Evolutionary conservation across 306 rosid species (phyloP).

Genomic region (Hippophae gyantsensis): DNA sequence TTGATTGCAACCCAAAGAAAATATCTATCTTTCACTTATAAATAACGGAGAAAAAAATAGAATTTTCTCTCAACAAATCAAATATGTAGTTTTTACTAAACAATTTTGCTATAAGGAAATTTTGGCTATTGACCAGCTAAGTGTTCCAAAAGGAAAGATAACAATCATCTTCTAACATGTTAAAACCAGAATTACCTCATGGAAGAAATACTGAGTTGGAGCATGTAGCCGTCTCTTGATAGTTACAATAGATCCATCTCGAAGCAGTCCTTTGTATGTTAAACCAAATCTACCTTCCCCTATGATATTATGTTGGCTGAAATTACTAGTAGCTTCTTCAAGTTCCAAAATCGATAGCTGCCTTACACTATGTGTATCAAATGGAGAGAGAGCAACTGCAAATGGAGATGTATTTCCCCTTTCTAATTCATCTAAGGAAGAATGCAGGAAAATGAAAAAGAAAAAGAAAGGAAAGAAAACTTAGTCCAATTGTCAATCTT

Average conservation of each 20-base stretch:
- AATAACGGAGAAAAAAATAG: too few relatives aligned
- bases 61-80: too few relatives aligned
- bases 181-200: slow-evolving; percentile 28
- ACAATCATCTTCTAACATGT: neutral
- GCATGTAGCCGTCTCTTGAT: slow-evolving; percentile 46
- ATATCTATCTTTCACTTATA: too few relatives aligned
- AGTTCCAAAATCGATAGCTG: slow-evolving; percentile 39
- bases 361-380: slow-evolving; percentile 29
- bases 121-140: neutral
- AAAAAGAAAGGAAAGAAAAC: neutral
- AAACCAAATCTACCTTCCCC: slow-evolving; percentile 67
- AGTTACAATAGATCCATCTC: slow-evolving; percentile 65
- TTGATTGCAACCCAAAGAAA: too few relatives aligned
- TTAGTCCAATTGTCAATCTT: neutral
- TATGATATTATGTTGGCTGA: slow-evolving; percentile 39
- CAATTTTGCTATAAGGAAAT: too few relatives aligned
- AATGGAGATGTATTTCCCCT: slow-evolving; percentile 26
- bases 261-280: slow-evolving; percentile 63
- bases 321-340: slow-evolving; percentile 51
- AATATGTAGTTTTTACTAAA: too few relatives aligned
- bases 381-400: slow-evolving; percentile 26
- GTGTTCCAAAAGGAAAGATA: neutral
- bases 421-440: slow-evolving; percentile 47
- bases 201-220: slow-evolving; percentile 33
- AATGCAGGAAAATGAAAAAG: neutral